phyloP scores from a whole-genome alignment of 1,139 yeast genomes.

The Sugiyamaella grinbergsii region DNA sequence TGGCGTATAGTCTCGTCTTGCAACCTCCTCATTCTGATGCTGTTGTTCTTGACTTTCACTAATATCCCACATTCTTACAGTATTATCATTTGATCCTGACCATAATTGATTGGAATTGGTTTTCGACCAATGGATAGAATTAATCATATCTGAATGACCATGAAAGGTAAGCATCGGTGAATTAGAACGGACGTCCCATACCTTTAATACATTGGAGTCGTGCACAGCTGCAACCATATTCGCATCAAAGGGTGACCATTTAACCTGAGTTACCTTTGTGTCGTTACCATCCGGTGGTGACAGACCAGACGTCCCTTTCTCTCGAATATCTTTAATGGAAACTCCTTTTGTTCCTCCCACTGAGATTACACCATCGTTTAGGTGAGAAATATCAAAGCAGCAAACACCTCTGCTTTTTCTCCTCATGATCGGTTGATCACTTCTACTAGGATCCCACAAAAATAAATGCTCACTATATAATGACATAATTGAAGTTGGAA shows the following conservation, averaged over 20 bases:
- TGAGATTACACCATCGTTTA: slow-evolving; percentile 57
- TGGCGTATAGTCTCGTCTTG: neutral
- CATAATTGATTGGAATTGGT: slow-evolving; percentile 51
- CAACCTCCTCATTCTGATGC: neutral
- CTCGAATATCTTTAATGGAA: slow-evolving; percentile 66
- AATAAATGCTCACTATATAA: slow-evolving; percentile 65
- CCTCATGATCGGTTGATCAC: slow-evolving; percentile 56
- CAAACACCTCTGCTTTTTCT: slow-evolving; percentile 55
- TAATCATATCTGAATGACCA: slow-evolving; percentile 60
- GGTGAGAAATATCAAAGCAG: slow-evolving; percentile 55
- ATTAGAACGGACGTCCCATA: slow-evolving; percentile 74
- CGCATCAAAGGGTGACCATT: slow-evolving; percentile 65
- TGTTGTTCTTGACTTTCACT: slow-evolving; percentile 30
- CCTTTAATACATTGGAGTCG: slow-evolving; percentile 54
- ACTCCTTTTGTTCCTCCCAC: slow-evolving; percentile 72
- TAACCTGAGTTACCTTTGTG: slow-evolving; percentile 49
- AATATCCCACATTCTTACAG: slow-evolving; percentile 72
- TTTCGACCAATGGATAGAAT: slow-evolving; percentile 61
- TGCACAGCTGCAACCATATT: slow-evolving; percentile 69
- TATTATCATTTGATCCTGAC: slow-evolving; percentile 71
- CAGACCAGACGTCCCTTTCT: slow-evolving; percentile 44
- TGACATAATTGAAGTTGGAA: slow-evolving; percentile 53
- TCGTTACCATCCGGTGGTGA: slow-evolving; percentile 48
- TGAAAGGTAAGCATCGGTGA: slow-evolving; percentile 53
- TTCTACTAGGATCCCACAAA: slow-evolving; percentile 68